Conservation (phyloP, 495 filamentous ascomycete genomes). For the Talaromyces trachyspermus region DNA sequence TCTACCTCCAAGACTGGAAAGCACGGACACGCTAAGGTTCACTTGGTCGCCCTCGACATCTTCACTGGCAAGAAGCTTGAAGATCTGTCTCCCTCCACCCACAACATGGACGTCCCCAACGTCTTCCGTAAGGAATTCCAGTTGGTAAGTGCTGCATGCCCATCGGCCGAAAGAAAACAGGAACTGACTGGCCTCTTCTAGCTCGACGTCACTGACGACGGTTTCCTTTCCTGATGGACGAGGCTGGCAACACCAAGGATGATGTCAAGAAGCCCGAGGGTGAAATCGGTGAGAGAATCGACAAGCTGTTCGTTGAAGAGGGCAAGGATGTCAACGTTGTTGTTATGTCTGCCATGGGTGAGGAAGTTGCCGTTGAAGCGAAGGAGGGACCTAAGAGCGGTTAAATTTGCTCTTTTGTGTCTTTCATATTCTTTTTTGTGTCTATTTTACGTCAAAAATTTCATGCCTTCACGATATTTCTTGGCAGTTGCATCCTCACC, state of each 20-base stretch:
- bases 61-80: constrained; percentile 99
- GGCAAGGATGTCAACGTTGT: constrained; percentile 79
- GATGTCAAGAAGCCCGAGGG: constrained; percentile 91
- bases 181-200: constrained; percentile 27
- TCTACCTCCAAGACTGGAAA: constrained; percentile 99
- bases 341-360: constrained; percentile 90
- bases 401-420: not conserved
- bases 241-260: constrained; percentile 77
- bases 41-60: constrained; percentile 94
- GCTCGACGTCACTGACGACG: constrained; percentile 86
- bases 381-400: constrained; percentile 68
- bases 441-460: constrained; percentile 9
- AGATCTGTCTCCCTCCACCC: constrained; percentile 98
- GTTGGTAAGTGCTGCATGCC: constrained; percentile 59
- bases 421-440: not conserved
- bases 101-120: constrained; percentile 99
- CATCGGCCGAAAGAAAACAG: too few relatives aligned
- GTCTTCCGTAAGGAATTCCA: constrained; percentile 85
- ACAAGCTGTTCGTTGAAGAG: constrained; percentile 63
- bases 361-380: constrained; percentile 85
- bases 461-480: constrained; percentile 10
- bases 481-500: constrained; percentile 1
- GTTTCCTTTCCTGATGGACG: constrained; percentile 81
- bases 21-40: constrained; percentile 99
- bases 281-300: constrained; percentile 77